Base-by-base conservation (phyloP, 2,329 filamentous ascomycete genomes). In the Fusarium sp. region DNA sequence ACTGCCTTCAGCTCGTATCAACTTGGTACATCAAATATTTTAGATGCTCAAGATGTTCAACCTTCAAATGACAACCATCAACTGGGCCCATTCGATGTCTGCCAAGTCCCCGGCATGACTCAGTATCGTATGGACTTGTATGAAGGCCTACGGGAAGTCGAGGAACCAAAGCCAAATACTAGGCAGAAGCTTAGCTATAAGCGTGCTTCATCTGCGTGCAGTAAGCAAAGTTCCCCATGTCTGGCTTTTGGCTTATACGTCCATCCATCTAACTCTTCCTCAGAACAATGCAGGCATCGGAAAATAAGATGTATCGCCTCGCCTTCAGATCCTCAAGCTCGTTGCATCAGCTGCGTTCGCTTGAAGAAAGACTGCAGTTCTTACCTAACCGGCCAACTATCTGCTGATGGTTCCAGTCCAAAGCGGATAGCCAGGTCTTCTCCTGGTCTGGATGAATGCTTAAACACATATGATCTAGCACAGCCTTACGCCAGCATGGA, bases 221-320 rank as follows among this genome's bases (percentile, higher is more conserved):
- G 54, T 57, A 42, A 42, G 48, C 3, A 20, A 15, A 2, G 1
- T 29, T 18, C 4, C 24, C 23, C 12, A 2, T 10, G 3, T 4
- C 18, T 10, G 10, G n/a, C 11, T 16, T 31, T 6, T 15, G 26
- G n/a, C 11, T 20, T 21, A 8, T 6, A 11, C 12, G 15, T 20
- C 13, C 11, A 46, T 15, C 10, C 6, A 10, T 20, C 43, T 31
- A 46, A 52, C 18, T 1, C 12, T 4, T 12, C 33, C 2, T 6
- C 11, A 41, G 46, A 53, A n/a, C 46, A 57, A 2, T 57, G 54
- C 21, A 57, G 54, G 28, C 35, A 41, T 33, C 35, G 54, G 6
- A 57, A 57, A 7, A 57, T 53, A 20, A 33, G 54, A 12, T 57
- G 54, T 21, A 42, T 57, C 23, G 46, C 54, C 7, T 57, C 54